A percentile compares a stretch with the other conserved stretches of the same genome.
Conservation (phyloP, 2,329 filamentous ascomycete species). For the Penicillium griseofulvum region DNA sequence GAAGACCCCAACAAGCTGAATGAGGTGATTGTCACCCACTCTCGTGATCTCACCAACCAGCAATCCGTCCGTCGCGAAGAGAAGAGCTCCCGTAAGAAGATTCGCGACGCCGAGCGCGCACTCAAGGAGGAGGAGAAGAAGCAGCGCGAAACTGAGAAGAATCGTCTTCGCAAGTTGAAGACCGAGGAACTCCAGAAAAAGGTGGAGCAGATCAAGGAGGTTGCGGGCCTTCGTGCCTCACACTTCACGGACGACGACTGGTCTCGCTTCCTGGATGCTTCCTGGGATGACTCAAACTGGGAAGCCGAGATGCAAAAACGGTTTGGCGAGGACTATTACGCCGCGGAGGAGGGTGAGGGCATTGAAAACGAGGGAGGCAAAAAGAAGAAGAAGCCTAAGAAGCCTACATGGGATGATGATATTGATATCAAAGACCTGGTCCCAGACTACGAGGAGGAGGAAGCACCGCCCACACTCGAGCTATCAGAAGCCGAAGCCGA, state of each 20-base stretch:
- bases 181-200: slow-evolving; percentile 87
- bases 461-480: slow-evolving; percentile 54
- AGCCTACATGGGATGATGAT: slow-evolving; percentile 92
- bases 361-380: slow-evolving; percentile 45
- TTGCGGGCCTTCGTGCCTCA: slow-evolving; percentile 73
- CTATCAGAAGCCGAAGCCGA: slow-evolving; percentile 56
- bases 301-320: slow-evolving; percentile 83
- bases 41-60: slow-evolving; percentile 77
- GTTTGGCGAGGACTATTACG: slow-evolving; percentile 90
- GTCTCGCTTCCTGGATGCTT: slow-evolving; percentile 77
- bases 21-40: slow-evolving; percentile 82
- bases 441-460: slow-evolving; percentile 81
- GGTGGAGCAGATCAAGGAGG: slow-evolving; percentile 82
- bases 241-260: slow-evolving; percentile 73
- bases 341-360: slow-evolving; percentile 52
- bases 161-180: slow-evolving; percentile 79
- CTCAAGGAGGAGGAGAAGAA: slow-evolving; percentile 76
- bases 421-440: slow-evolving; percentile 94
- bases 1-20: slow-evolving; percentile 88
- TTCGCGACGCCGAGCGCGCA: slow-evolving; percentile 73
- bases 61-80: slow-evolving; percentile 86
- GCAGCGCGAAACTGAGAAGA: slow-evolving; percentile 74
- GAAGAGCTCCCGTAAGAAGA: slow-evolving; percentile 70
- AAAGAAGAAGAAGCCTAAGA: slow-evolving; percentile 68
- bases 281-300: slow-evolving; percentile 88